These are phyloP conservation scores for Cyberlindnera subsufficiens DNA, from an alignment of 805 yeast species.

Conservation along the genomic window DNA sequence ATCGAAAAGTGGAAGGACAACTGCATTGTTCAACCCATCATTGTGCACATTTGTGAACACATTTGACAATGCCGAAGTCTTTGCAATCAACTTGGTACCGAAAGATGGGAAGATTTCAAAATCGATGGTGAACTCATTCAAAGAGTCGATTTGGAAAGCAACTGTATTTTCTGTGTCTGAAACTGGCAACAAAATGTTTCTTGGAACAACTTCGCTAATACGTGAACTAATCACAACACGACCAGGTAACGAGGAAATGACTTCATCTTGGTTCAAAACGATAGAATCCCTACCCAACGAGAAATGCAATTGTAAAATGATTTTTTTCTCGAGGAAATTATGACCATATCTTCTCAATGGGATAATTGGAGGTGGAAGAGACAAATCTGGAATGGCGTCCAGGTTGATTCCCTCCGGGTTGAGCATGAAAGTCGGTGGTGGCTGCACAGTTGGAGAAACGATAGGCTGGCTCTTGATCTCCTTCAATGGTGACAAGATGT, in stretches of 20 bases:
- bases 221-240: constrained; percentile 76
- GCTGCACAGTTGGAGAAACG: constrained; percentile 9
- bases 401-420: constrained; percentile 32
- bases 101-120: constrained; percentile 91
- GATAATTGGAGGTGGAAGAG: constrained; percentile 92
- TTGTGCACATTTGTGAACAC: constrained; percentile 31
- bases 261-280: constrained; percentile 37
- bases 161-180: constrained; percentile 49
- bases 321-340: constrained; percentile 86
- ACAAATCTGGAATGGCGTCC: constrained; percentile 83
- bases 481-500: constrained; percentile 22
- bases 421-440: constrained; percentile 20
- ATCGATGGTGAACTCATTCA: constrained; percentile 71
- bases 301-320: constrained; percentile 72
- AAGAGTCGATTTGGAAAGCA: constrained; percentile 78
- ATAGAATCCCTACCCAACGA: constrained; percentile 40
- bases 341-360: constrained; percentile 95
- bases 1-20: constrained; percentile 73
- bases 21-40: constrained; percentile 32
- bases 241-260: constrained; percentile 53
- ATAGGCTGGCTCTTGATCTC: constrained; percentile 5
- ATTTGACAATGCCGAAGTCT: constrained; percentile 70
- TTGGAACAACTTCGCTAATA: constrained; percentile 77
- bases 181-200: constrained; percentile 77
- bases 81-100: constrained; percentile 89